Base-by-base conservation (phyloP, 2,329 filamentous ascomycete species). In the Helicocarpus griseus region DNA sequence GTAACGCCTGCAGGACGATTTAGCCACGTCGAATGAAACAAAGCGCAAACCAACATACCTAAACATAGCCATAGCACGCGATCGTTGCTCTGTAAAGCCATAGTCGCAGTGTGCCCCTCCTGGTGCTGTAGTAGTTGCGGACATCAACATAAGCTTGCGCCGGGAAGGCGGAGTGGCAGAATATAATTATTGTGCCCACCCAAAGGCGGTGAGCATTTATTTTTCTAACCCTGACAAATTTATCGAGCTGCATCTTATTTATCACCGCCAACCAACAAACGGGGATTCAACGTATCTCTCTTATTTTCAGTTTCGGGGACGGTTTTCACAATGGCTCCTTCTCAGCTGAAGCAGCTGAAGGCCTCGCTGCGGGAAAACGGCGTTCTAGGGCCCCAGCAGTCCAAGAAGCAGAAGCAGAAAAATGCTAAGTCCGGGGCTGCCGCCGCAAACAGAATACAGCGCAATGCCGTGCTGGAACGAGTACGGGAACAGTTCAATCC, bases 401-500 rank as follows among this genome's bases (percentile, higher is more conserved):
- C 90, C 7, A 97, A 97, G 65, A 97, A 96, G 72, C 87, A 95
- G 67, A 89, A 87, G 68, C 87, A 87, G 63, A 82, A 86, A 64
- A 78, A 80, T 63, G 81, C 77, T 50, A 82, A 83, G 67, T 82
- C 82, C 69, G 80, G 78, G 48, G 81, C 80, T 52, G 78, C 77
- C 56, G 81, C 79, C 60, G 84, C 91, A 62, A 87, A 89, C 69
- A 83, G 87, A 54, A 78, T 88, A 24, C 82, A 89, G 66, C 82
- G 86, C 64, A 81, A 85, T 63, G 84, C 82, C 51, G 87, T 89
- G 14, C 77, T 98, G 56, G 83, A 87, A 60, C 82, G 81, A 52
- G 96, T 98, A 66, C 86, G 93, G 64, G 90, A 97, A 63, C 86
- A 90, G 60, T 97, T 97, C 79, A 98, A 98, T 67, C 93, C 93